Evolutionary conservation across 768 basidiomycete species (phyloP).

Genomic region (Pisolithus tinctorius): DNA sequence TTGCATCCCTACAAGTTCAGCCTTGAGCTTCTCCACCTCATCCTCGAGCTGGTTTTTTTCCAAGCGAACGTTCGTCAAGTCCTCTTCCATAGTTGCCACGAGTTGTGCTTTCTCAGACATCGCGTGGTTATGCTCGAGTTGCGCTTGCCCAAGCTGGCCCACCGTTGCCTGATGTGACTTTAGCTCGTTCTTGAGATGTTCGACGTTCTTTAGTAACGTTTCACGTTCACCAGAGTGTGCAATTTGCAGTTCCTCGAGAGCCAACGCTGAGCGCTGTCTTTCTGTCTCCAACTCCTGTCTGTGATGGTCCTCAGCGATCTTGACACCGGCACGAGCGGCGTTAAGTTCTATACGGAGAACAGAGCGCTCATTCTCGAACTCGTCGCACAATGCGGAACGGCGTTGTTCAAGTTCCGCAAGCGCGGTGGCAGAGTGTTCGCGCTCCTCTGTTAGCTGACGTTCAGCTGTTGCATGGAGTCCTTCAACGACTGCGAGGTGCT

Average conservation of each 20-base stretch:
- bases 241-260: conserved; percentile 12
- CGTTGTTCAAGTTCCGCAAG: conserved; percentile 45
- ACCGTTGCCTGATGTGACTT: conserved; percentile 42
- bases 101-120: conserved; percentile 43
- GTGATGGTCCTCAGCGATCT: conserved; percentile 18
- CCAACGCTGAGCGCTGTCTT: conserved; percentile 19
- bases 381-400: conserved; percentile 43
- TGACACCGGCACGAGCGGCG: conserved; percentile 41
- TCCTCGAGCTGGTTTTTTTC: conserved; percentile 38
- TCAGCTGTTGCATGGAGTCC: conserved; percentile 28
- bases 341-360: conserved; percentile 48
- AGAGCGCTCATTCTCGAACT: conserved; percentile 30
- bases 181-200: conserved; percentile 44
- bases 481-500: conserved; percentile 31
- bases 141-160: conserved; percentile 33
- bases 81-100: conserved; percentile 43
- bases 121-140: conserved; percentile 38
- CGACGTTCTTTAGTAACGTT: conserved; percentile 39
- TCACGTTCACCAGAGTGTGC: conserved; percentile 16
- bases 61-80: conserved; percentile 35
- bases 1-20: conserved; percentile 53
- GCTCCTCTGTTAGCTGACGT: conserved; percentile 38
- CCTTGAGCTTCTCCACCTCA: conserved; percentile 42
- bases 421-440: conserved; percentile 34
- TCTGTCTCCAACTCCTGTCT: conserved; percentile 20